Conservation (phyloP, 2,329 filamentous ascomycete species). For the Colletotrichum sp. region DNA sequence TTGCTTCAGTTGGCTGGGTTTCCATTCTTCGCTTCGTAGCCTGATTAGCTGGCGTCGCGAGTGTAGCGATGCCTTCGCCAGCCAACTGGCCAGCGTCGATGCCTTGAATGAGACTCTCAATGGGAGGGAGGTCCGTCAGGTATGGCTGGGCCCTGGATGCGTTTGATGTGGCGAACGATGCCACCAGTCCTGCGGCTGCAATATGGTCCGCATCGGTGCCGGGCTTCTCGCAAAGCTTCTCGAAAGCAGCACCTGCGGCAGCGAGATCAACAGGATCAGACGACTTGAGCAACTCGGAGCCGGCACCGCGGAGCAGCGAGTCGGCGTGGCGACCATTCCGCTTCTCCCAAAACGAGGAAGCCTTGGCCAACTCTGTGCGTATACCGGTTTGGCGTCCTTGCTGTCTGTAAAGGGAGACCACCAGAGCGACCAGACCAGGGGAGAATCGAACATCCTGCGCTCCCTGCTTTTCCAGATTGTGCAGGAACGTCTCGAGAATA, state of each 20-base stretch:
- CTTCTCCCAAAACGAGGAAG: constrained; percentile 80
- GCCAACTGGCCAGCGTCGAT: constrained; percentile 69
- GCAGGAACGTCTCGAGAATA: constrained; percentile 79
- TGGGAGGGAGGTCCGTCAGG: constrained; percentile 62
- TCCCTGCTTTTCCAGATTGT: constrained; percentile 66
- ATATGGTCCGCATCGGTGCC: constrained; percentile 67
- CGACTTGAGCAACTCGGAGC: constrained; percentile 81
- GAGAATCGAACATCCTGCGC: constrained; percentile 77
- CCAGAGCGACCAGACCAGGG: constrained; percentile 81
- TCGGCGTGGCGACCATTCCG: constrained; percentile 52
- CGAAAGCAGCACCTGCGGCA: constrained; percentile 80
- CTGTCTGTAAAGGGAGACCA: constrained; percentile 78
- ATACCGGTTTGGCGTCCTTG: constrained; percentile 77
- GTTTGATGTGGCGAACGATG: constrained; percentile 72
- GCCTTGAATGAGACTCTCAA: constrained; percentile 64
- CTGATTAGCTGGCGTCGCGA: constrained; percentile 42
- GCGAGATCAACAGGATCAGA: constrained; percentile 70
- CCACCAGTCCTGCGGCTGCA: constrained; percentile 83
- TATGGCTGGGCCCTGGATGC: constrained; percentile 60
- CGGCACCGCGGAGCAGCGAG: constrained; percentile 81
- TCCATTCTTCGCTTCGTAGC: constrained; percentile 52
- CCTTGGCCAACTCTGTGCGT: constrained; percentile 76
- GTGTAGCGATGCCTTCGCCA: constrained; percentile 65
- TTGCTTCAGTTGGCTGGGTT: constrained; percentile 29
- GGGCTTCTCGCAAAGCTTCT: constrained; percentile 69